A percentile compares a stretch with the other conserved stretches of the same genome.
Evolutionary conservation across 257 asterid genomes (phyloP).

Genomic region (Rhazya stricta): DNA sequence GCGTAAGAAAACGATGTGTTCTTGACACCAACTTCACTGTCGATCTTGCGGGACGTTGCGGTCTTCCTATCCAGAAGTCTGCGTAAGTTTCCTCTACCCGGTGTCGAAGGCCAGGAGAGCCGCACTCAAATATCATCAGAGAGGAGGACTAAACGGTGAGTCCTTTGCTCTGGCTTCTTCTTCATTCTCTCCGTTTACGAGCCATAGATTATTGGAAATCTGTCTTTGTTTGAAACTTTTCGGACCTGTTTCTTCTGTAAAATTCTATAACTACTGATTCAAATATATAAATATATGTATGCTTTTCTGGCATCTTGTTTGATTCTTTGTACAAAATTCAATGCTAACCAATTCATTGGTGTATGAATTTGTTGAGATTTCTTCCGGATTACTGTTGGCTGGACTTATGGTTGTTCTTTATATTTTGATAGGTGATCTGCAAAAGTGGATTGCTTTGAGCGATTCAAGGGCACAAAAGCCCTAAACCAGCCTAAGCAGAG

Average conservation of each 20-base stretch:
- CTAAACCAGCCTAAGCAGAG: conserved; percentile 20
- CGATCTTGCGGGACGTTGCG: not conserved
- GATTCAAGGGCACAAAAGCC: conserved; percentile 15
- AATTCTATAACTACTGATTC: not conserved
- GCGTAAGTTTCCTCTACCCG: too few species aligned
- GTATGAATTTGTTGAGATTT: not conserved
- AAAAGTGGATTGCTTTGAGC: conserved; percentile 19
- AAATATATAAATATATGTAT: too few species aligned
- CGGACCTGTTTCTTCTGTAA: not conserved
- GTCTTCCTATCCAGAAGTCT: not conserved
- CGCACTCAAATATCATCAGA: not conserved
- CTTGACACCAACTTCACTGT: too few species aligned
- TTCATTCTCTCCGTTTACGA: not conserved
- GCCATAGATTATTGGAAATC: too few species aligned
- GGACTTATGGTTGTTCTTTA: not conserved
- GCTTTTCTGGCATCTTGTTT: not conserved
- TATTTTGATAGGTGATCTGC: not conserved
- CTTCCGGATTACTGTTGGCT: not conserved
- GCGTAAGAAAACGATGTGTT: too few species aligned
- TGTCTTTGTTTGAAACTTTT: not conserved
- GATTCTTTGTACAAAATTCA: not conserved
- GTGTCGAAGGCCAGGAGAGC: not conserved
- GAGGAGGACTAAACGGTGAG: not conserved
- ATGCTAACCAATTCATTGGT: not conserved
- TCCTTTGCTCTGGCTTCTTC: not conserved